Percentiles rank a stretch among this genome's conserved stretches.
phyloP scores from a whole-genome alignment of 345 rosid species.

The Linum tenue region DNA sequence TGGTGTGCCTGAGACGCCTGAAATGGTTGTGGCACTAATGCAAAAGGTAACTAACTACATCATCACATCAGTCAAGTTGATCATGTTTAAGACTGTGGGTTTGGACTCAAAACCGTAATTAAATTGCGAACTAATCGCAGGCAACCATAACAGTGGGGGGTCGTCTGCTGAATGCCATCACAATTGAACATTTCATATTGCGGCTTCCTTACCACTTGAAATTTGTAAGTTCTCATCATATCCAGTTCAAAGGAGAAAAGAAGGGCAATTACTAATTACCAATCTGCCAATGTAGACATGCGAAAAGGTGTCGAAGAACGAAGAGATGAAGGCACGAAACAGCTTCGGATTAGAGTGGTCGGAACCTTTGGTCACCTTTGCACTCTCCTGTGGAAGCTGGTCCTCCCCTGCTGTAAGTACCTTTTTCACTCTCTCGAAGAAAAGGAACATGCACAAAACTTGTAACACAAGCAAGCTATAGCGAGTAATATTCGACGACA shows the following conservation, averaged over 20 bases:
- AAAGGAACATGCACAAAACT: too few relatives aligned
- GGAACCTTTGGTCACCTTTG: conserved; percentile 76
- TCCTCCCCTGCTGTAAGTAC: conserved; percentile 88
- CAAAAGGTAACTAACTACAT: conserved; percentile 35
- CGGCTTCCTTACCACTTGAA: conserved; percentile 63
- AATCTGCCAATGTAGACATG: conserved; percentile 35
- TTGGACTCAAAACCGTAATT: too few relatives aligned
- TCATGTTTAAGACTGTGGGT: too few relatives aligned
- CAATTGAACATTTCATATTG: conserved; percentile 82
- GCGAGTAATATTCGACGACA: too few relatives aligned
- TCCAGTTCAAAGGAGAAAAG: too few relatives aligned
- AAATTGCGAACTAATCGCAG: conserved; percentile 19
- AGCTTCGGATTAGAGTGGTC: conserved; percentile 64
- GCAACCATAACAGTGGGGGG: conserved; percentile 75
- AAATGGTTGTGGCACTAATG: conserved; percentile 54
- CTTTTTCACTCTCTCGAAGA: neutral
- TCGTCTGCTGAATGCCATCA: conserved; percentile 48
- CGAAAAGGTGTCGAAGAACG: conserved; percentile 46
- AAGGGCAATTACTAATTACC: too few relatives aligned
- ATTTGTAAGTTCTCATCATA: conserved; percentile 34
- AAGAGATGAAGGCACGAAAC: conserved; percentile 48
- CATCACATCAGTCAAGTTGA: too few relatives aligned
- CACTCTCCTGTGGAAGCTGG: conserved; percentile 90
- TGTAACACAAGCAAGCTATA: too few relatives aligned
- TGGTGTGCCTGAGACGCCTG: conserved; percentile 63